Conservation (phyloP, 805 yeast genomes). For the Wickerhamiella vanderwaltii region DNA sequence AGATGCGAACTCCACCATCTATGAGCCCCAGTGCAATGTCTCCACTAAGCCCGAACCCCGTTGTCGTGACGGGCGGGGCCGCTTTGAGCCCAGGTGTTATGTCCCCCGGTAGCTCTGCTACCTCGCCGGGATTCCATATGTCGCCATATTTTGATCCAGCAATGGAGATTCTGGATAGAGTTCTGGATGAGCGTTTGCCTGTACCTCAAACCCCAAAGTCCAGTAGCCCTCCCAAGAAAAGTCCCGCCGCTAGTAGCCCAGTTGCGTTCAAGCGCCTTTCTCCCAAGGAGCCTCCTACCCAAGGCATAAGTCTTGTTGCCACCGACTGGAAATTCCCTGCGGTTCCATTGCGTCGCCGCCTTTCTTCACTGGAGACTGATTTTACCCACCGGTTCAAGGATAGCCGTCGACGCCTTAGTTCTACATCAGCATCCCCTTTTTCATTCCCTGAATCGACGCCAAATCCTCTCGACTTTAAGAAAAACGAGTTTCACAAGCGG, state of each 20-base stretch:
- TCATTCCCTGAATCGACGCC: not conserved
- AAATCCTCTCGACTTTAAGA: conserved; percentile 11
- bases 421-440: conserved; percentile 36
- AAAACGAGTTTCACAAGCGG: conserved; percentile 13
- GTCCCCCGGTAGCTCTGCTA: conserved; percentile 19
- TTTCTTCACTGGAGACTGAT: conserved; percentile 19
- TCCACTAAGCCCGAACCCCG: conserved; percentile 6
- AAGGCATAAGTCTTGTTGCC: conserved; percentile 18
- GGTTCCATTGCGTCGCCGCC: conserved; percentile 20
- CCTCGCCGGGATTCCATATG: conserved; percentile 2
- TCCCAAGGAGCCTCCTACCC: conserved; percentile 12
- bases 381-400: conserved; percentile 17
- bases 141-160: conserved; percentile 8
- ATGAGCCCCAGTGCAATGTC: conserved; percentile 15
- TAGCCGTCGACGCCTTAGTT: conserved; percentile 38
- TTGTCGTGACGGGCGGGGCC: not conserved
- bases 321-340: conserved; percentile 23
- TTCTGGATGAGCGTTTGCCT: conserved; percentile 28
- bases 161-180: conserved; percentile 27
- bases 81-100: conserved; percentile 22
- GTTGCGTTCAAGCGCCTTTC: not conserved
- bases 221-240: conserved; percentile 2
- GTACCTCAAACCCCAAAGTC: conserved; percentile 15
- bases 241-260: conserved; percentile 1
- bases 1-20: conserved; percentile 14